Evolutionary conservation across 768 basidiomycete genomes (phyloP), one percentile per base, ranked within the genome.

Genomic region (Xerocomellus intermedius): DNA sequence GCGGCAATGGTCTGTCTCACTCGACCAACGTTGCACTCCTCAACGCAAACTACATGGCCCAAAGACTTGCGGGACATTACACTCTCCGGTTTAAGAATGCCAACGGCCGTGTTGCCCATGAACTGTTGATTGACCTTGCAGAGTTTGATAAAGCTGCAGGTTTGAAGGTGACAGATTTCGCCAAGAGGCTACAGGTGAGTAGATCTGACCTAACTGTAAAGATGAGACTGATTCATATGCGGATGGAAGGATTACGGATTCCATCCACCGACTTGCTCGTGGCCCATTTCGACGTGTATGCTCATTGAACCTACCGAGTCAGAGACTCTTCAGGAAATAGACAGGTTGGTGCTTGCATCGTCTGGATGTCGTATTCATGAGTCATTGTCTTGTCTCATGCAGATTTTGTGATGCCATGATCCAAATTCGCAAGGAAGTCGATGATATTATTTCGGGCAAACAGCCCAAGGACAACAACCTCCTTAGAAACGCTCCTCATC

Each of bases 331-430:
- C 89, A 94, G 57, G 96, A 98, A 70, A 82, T 98, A 49, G 93
- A 98, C 66, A 82, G 87, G 85, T 90, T 57, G 44, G 74, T 61
- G 14, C 9, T 43, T 16, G 33, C 30, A 37, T 48, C 10, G 22
- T 22, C 9, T 43, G 22, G 8, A 26, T 19, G 50, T 55, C 26
- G 0, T 47, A 39, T 16, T 21, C 17, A 26, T 42, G 13, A 28
- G 1, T 45, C 41, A 35, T 44, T 17, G 14, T 48, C 42, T 48
- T 3, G 21, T 50, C 21, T 37, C 10, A 32, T 44, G 36, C 57
- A 91, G 91, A 65, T 98, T 99, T 78, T 97, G 96, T 73, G 93
- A 98, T 61, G 96, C 97, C 21, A 97, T 98, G 93, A 95, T 99
- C 59, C 83, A 89, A 59, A 99, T 99, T 61, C 89, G 95, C 47